phyloP scores from a whole-genome alignment of 2,329 filamentous ascomycete species.

The Trichoderma asperellum region DNA sequence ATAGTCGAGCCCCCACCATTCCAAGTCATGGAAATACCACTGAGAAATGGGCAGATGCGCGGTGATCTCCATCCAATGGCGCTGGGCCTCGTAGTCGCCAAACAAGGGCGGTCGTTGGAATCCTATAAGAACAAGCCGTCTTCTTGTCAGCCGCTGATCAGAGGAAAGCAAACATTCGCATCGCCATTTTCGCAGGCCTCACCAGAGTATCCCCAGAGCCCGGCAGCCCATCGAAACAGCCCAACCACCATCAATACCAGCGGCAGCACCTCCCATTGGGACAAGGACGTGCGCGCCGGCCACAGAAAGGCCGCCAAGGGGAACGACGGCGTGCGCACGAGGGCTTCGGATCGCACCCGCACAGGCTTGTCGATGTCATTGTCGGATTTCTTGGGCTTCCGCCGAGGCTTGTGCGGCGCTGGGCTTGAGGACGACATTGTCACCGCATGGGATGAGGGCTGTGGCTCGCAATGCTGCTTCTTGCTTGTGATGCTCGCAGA shows the following conservation, averaged over 20 bases:
- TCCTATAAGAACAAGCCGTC: constrained; percentile 52
- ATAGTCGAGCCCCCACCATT: constrained; percentile 98
- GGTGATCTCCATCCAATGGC: constrained; percentile 99
- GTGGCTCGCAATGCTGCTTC: neutral
- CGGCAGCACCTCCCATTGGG: constrained; percentile 91
- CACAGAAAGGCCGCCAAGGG: constrained; percentile 93
- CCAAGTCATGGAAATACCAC: constrained; percentile 97
- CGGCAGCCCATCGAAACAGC: constrained; percentile 89
- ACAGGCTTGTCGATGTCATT: constrained; percentile 45
- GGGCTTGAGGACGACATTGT: constrained; percentile 55
- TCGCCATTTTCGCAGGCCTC: constrained; percentile 25
- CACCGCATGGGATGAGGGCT: constrained; percentile 29
- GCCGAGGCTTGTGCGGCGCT: constrained; percentile 63
- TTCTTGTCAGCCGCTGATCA: neutral
- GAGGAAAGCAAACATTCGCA: neutral
- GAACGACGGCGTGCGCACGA: constrained; percentile 71
- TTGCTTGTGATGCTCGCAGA: constrained; percentile 19
- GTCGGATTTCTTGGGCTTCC: constrained; percentile 57
- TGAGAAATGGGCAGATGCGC: constrained; percentile 84
- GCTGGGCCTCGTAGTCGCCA: constrained; percentile 95
- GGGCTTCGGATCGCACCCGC: constrained; percentile 45
- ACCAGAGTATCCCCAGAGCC: constrained; percentile 96
- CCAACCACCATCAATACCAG: constrained; percentile 87
- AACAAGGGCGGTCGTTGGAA: constrained; percentile 84
- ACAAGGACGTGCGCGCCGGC: constrained; percentile 80